A percentile compares a stretch with the other conserved stretches of the same genome.
phyloP scores from a whole-genome alignment of 2,329 filamentous ascomycete genomes.

The Colletotrichum kahawae region DNA sequence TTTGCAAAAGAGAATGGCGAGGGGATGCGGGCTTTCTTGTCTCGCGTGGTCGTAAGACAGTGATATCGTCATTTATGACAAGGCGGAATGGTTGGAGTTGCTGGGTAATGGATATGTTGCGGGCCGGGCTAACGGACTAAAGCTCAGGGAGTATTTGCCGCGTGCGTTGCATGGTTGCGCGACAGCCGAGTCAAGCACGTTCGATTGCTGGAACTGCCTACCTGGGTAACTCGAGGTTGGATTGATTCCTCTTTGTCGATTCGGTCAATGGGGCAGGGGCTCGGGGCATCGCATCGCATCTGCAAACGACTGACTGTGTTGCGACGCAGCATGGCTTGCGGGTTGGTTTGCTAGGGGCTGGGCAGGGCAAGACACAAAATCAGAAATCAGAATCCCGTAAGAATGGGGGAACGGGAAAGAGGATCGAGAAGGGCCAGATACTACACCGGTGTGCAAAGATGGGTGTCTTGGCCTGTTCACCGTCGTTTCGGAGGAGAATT shows the following conservation, averaged over 20 bases:
- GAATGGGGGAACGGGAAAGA: neutral
- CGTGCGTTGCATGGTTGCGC: neutral
- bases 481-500: conserved; percentile 13
- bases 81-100: neutral
- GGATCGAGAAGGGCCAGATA: neutral
- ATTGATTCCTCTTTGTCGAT: neutral
- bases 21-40: neutral
- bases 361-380: neutral
- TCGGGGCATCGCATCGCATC: neutral
- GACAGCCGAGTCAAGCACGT: neutral
- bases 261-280: neutral
- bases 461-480: conserved; percentile 7
- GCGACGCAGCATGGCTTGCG: neutral
- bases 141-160: neutral
- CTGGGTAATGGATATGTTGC: neutral
- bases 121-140: neutral
- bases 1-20: neutral
- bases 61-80: conserved; percentile 11
- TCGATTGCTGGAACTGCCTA: neutral
- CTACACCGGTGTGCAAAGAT: neutral
- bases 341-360: neutral
- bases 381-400: neutral
- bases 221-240: neutral
- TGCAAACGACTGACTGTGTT: neutral
- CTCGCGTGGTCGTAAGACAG: neutral